Base-by-base conservation (phyloP, 2,329 filamentous ascomycete genomes). In the Neofusicoccum laricinum region DNA sequence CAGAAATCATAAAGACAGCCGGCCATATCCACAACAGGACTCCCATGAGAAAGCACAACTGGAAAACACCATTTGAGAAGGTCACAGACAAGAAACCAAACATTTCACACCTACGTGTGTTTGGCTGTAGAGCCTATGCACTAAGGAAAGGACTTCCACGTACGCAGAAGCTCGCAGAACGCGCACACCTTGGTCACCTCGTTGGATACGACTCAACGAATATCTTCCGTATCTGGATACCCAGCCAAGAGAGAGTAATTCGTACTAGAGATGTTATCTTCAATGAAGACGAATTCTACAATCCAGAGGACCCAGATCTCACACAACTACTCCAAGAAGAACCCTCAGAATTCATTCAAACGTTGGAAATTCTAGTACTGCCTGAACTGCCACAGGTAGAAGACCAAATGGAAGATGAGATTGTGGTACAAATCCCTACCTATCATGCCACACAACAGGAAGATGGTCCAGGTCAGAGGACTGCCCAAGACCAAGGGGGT, bases 231-330 rank as follows among this genome's bases (percentile, higher is more conserved):
- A 58, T 58, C 36, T 58, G 32, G 53, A 32, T 58, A 2, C 53
- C 53, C 1, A 58, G 53, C 30, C 53, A 45, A 41, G 6, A 58
- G 2, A 41, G 30, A 8, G 34, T 58, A 1, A 41, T 58, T 32
- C 21, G 36, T 2, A 41, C 53, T 25, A 58, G 53, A 58, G 53
- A 58, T n/a, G 4, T 58, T 58, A 25, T 2, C 5, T 58, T 58
- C n/a, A 45, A 58, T n/a, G 36, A 58, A 40, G 41, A 58, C 53
- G 53, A 58, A 25, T 38, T 58, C 36, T 58, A 58, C 25, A 3
- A 32, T 19, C 53, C 17, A 25, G 17, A 58, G 15, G 53, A 41
- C 17, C 36, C n/a, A 41, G 53, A 58, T 25, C 36, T 58, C n/a
- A 32, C 17, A 7, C 8, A 41, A 25, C 36, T 58, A 8, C 41